Conservation (phyloP, 2,329 filamentous ascomycete genomes). For the Colletotrichum abscissum region DNA sequence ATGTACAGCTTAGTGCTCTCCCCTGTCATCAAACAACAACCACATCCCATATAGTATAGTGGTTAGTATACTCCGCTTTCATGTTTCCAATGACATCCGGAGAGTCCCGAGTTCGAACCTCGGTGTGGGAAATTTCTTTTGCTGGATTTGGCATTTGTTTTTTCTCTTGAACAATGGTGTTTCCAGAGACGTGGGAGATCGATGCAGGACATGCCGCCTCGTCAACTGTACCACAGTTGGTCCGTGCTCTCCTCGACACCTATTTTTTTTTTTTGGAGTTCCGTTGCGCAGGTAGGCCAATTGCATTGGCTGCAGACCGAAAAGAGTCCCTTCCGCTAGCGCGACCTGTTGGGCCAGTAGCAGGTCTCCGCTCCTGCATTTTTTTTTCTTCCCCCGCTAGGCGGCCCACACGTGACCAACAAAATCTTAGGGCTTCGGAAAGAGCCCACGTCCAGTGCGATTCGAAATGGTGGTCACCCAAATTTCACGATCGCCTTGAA, state of each 20-base stretch:
- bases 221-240: not conserved
- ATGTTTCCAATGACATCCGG: not conserved
- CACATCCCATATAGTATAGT: constrained; percentile 30
- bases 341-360: not conserved
- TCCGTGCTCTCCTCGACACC: not conserved
- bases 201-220: not conserved
- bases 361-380: not conserved
- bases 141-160: not conserved
- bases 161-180: not conserved
- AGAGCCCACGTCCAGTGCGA: not conserved
- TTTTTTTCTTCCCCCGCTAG: constrained; percentile 1
- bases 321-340: not conserved
- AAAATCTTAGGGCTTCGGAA: constrained; percentile 2
- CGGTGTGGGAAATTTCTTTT: constrained; percentile 11
- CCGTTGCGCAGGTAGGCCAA: no score
- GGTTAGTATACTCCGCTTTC: constrained; percentile 36
- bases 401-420: constrained; percentile 15
- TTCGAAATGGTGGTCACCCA: not conserved
- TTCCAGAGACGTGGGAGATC: not conserved
- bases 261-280: not conserved
- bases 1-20: not conserved
- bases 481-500: not conserved
- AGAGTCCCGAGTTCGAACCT: constrained; percentile 32
- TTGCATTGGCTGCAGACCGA: not conserved
- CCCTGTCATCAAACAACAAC: not conserved